Evolutionary conservation across 2,329 filamentous ascomycete genomes (phyloP).

Genomic region (Acrodontium crateriforme): DNA sequence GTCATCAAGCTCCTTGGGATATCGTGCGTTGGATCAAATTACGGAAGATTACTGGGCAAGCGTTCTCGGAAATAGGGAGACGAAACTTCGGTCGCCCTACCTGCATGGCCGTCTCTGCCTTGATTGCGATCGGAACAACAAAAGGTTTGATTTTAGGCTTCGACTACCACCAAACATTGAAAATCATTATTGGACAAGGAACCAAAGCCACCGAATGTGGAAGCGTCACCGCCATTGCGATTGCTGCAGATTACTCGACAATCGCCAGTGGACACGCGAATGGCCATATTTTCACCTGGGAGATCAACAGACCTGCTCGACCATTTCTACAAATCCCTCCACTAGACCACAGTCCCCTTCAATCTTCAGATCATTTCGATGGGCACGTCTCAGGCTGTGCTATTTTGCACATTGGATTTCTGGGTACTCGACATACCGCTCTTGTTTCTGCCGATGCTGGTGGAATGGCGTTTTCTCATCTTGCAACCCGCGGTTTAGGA

Average conservation of each 20-base stretch:
- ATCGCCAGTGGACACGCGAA: constrained; percentile 80
- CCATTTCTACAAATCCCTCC: constrained; percentile 83
- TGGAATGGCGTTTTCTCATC: constrained; percentile 96
- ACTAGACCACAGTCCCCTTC: constrained; percentile 46
- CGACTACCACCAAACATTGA: constrained; percentile 92
- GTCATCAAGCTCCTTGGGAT: constrained; percentile 77
- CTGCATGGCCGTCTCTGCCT: constrained; percentile 74
- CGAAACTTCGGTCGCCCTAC: constrained; percentile 87
- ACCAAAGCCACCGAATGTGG: constrained; percentile 92
- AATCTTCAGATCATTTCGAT: constrained; percentile 55
- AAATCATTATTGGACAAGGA: constrained; percentile 83
- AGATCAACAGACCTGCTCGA: constrained; percentile 64
- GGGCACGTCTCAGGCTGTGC: constrained; percentile 68
- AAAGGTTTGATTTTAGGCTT: constrained; percentile 93
- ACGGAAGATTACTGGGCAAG: constrained; percentile 74
- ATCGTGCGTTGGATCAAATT: constrained; percentile 92
- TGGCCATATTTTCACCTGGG: constrained; percentile 95
- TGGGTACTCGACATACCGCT: constrained; percentile 85
- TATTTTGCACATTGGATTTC: constrained; percentile 83
- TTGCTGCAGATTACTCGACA: constrained; percentile 88
- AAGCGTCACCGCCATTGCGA: constrained; percentile 69
- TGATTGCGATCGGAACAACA: constrained; percentile 80
- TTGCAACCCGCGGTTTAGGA: constrained; percentile 82
- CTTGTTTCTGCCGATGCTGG: constrained; percentile 87
- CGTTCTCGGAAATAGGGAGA: constrained; percentile 83